Base-by-base conservation (phyloP, 805 yeast genomes). In the Brettanomyces anomalus region DNA sequence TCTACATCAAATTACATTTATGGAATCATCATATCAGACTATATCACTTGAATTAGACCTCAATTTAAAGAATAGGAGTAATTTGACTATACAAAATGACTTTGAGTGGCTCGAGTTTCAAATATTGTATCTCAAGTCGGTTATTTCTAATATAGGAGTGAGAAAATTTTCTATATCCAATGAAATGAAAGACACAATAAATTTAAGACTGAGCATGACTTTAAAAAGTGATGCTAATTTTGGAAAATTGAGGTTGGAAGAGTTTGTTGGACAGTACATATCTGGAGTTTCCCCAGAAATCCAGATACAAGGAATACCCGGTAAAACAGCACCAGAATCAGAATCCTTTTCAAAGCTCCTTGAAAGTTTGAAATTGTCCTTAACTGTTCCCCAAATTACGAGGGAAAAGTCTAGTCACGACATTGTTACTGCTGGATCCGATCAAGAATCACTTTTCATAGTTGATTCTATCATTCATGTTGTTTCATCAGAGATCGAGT, bases 391-490 rank as follows among this genome's bases (percentile, higher is more conserved):
- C 16, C 49, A 52, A 20, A 45, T 60, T 19, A 13, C 36, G 16
- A 33, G 30, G 21, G 40, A 6, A 21, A 36, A 30, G 6, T 15
- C 21, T 24, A 24, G 28, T 24, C 28, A 7, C 28, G 10, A 24
- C 10, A 7, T 24, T n/a, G 36, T 40, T 4, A 46, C 24, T 4
- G 44, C 33, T 6, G 15, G 7, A n/a, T 28, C 7, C 13, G n/a
- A 15, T 6, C 26, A 4, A 5, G 30, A 20, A n/a, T 39, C 42
- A 20, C 24, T 39, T 2, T 77, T 77, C 44, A 57, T 79, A 5
- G 41, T 72, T 1, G 70, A 67, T 14, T 66, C 76, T 4, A 73
- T 74, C 0, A 70, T 79, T 60, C 82, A 79, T 55, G 48, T 79
- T 3, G 60, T 77, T 59, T 61, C 72, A 0, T 72, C 79, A 1